Evolutionary conservation across 2,329 filamentous ascomycete genomes (phyloP), one percentile per base, ranked within the genome.

Genomic region (Paecilomyces sp.): DNA sequence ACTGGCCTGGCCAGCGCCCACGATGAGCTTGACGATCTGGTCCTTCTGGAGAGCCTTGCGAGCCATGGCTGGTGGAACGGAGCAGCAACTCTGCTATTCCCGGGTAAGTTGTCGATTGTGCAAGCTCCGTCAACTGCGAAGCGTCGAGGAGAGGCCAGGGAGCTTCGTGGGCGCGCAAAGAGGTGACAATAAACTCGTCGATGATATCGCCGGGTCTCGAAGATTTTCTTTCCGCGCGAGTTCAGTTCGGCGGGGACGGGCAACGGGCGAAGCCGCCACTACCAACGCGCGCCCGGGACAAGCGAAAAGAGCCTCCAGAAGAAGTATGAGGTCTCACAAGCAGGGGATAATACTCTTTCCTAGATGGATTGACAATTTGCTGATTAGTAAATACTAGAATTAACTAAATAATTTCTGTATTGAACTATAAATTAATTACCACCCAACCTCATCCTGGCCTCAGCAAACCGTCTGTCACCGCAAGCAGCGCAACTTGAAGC

Each of bases 21-120:
- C 94, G 67, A 99, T 96, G 76, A 99, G 85, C 81, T 97, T 99
- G 74, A 99, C 92, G 61, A 97, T 87, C 77, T 90, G 86, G 71
- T 95, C 83, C 64, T 76, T 79, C 64, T 77, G 74, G 59, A 83
- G 68, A 54, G 74, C 76, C 70, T 80, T 82, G 64, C 75, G 77
- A 56, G 83, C 79, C 82, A 85, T 85, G 67, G 59, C 59, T 72
- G 66, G 54, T 62, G 22, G 53, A 58, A 58, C 41, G 25, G 54
- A 50, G 34, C 36, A 41, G 41, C 55, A 51, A 54, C 25, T 25
- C 28, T 53, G 51, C 51, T 25, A 13, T 9, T 24, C 11, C 15
- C 5, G 22, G 51, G 6, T 30, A 24, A 24, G 22, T 30, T 7
- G 24, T 25, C 22, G 11, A 28, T 30, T 13, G 51, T 12, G 15